These are phyloP conservation scores for Rubroboletus satanas DNA, from an alignment of 768 basidiomycete genomes.

Conservation along the genomic window DNA sequence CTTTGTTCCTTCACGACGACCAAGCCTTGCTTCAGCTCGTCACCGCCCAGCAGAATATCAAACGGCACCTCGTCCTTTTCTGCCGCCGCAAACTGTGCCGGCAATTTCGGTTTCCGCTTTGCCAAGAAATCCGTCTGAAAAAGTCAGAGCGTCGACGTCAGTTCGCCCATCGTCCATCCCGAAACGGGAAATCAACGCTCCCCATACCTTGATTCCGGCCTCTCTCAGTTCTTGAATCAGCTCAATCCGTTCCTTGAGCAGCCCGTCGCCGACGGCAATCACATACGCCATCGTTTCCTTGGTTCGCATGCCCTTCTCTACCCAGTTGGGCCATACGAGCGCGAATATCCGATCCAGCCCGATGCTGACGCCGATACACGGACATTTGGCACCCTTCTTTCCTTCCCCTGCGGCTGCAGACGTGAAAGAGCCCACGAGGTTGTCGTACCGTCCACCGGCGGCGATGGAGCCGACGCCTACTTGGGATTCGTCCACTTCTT, in stretches of 20 bases:
- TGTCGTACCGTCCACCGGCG: conserved; percentile 96
- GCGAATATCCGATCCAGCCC: conserved; percentile 94
- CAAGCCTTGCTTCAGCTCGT: conserved; percentile 78
- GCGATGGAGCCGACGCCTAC: conserved; percentile 99
- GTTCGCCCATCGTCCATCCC: not conserved
- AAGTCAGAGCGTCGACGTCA: conserved; percentile 1
- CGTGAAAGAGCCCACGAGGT: conserved; percentile 90
- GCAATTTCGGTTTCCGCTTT: conserved; percentile 87
- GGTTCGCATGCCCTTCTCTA: conserved; percentile 70
- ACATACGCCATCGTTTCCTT: conserved; percentile 96
- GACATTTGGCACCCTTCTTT: conserved; percentile 64
- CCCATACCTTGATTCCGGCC: conserved; percentile 78
- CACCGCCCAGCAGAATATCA: conserved; percentile 84
- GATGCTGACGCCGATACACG: conserved; percentile 90
- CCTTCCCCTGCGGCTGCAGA: conserved; percentile 72
- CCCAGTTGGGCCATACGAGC: conserved; percentile 84
- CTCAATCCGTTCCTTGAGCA: conserved; percentile 79
- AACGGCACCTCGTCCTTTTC: conserved; percentile 93
- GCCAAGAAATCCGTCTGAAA: conserved; percentile 84
- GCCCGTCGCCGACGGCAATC: conserved; percentile 84
- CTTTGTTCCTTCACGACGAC: conserved; percentile 91
- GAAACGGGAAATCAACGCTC: not conserved
- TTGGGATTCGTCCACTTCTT: conserved; percentile 89
- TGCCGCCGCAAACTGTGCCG: conserved; percentile 81
- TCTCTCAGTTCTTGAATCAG: conserved; percentile 79